Evolutionary conservation across 805 yeast genomes (phyloP).

Genomic region (Candida nitratophila): DNA sequence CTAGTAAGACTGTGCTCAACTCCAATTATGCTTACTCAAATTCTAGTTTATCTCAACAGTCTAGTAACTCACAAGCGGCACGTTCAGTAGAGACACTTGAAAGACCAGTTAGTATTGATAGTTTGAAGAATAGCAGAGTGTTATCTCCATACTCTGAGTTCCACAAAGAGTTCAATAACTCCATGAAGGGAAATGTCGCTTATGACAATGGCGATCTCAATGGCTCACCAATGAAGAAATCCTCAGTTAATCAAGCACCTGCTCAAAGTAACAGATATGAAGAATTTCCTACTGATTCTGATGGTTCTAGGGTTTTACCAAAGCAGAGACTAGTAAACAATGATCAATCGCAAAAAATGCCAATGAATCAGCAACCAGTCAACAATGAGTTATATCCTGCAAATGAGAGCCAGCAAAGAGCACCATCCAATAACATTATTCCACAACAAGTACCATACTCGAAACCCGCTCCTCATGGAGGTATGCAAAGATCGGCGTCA

Average conservation of each 20-base stretch:
- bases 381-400: not conserved
- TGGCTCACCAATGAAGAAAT: conserved; percentile 19
- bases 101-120: not conserved
- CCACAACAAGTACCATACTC: conserved; percentile 13
- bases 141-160: conserved; percentile 30
- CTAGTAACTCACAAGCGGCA: not conserved
- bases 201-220: conserved; percentile 13
- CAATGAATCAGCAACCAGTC: conserved; percentile 8
- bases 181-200: conserved; percentile 14
- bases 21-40: not conserved
- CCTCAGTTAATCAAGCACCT: not conserved
- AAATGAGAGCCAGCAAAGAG: conserved; percentile 9
- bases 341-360: conserved; percentile 9
- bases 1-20: conserved; percentile 3
- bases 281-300: not conserved
- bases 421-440: conserved; percentile 20
- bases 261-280: not conserved
- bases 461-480: not conserved
- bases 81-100: not conserved
- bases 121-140: conserved; percentile 10
- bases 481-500: conserved; percentile 4
- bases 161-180: conserved; percentile 21
- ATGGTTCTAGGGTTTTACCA: conserved; percentile 5
- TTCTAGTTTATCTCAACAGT: not conserved
- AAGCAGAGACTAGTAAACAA: conserved; percentile 11